Evolutionary conservation across 2,329 filamentous ascomycete species (phyloP), one percentile per base, ranked within the genome.

Genomic region (Anthostomella pinea): DNA sequence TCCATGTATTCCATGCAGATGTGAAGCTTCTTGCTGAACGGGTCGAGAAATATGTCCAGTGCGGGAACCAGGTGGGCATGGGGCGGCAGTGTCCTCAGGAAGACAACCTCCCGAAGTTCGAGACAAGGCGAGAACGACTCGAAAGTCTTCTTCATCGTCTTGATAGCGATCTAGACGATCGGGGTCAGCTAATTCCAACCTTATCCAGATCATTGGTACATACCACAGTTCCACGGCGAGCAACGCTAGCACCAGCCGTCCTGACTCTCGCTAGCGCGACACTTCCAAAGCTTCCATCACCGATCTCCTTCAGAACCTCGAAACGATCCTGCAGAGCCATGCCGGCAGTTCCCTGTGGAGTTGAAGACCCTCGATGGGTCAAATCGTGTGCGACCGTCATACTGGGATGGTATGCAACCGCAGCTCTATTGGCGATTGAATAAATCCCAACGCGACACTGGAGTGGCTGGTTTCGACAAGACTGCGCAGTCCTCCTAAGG

Each of bases 1-100:
- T 98, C 93, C 93, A 98, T 98, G 66, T 95, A 96, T 69, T 98
- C 93, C 93, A 98, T 98, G 58, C 80, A 83, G 51, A 98, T 98
- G 66, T 98, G 93, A 28, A 98, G 81, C 67, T 96, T 95, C 69
- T 90, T 94, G 68, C 79, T 95, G 62, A 88, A 86, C 0, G 93
- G 93, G 58, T 98, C 93, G 56, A 98, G 80, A 67, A 98, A 98
- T 58, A 98, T 98, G 67, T 98, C 93, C 49, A 97, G 77, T 5
- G 93, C 91, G 22, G 93, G 93, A n/a, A 98, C 93, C 21, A 98
- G 77, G 63, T 98, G 93, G 52, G 82, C 80, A 59, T 98, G 93
- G 28, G 78, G 72, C 2, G 93, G 93, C 11, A 98, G 72, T 8
- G 89, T 91, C 57, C 88, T 83, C 30, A 98, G 72, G 66, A 98